Evolutionary conservation across 2,329 filamentous ascomycete genomes (phyloP).

Genomic region (Fusarium chuoi): DNA sequence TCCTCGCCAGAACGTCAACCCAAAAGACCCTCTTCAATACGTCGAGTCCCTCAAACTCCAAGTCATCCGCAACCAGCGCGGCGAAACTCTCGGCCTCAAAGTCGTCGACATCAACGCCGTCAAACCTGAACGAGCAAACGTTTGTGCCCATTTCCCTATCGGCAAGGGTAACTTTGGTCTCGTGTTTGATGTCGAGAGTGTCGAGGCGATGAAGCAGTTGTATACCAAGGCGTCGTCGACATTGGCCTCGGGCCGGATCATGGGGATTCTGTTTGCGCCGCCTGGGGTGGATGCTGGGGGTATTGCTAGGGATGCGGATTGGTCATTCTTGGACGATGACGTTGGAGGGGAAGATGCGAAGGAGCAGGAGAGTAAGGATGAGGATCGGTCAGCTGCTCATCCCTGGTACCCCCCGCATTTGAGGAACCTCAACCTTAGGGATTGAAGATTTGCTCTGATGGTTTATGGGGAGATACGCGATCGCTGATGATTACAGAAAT

Average conservation of each 20-base stretch:
- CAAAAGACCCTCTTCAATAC: not conserved
- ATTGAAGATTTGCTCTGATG: not conserved
- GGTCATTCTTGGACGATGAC: conserved; percentile 1
- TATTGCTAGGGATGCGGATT: not conserved
- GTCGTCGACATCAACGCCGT: not conserved
- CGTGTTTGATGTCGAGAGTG: not conserved
- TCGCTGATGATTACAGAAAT: not conserved
- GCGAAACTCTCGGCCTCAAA: not conserved
- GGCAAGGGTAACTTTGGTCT: not conserved
- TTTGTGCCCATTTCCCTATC: conserved; percentile 5
- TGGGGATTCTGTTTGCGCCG: conserved; percentile 24
- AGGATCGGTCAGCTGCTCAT: not conserved
- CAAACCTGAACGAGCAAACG: not conserved
- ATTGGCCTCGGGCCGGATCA: not conserved
- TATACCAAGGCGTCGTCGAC: not conserved
- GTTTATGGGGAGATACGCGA: not conserved
- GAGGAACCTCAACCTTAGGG: not conserved
- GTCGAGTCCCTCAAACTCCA: conserved; percentile 25
- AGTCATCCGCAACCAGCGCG: not conserved
- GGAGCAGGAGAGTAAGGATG: not conserved
- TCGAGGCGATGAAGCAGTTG: not conserved
- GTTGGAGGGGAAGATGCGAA: not conserved
- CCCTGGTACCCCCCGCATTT: not conserved
- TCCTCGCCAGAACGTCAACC: no score
- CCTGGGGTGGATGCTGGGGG: not conserved